Evolutionary conservation across 495 filamentous ascomycete species (phyloP).

Genomic region (Penicillium egyptiacum): DNA sequence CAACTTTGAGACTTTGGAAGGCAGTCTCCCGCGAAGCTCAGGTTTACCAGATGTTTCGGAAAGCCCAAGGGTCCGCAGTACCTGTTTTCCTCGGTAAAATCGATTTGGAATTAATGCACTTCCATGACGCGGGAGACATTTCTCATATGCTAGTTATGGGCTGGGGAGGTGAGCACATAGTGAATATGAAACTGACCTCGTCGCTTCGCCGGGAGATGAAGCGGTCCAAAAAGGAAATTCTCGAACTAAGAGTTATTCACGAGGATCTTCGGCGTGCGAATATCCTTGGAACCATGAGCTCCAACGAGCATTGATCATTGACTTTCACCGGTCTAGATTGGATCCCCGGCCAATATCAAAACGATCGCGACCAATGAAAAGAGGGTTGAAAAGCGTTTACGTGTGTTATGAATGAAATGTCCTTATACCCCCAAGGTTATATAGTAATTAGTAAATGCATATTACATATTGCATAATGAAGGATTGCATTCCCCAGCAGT

Average conservation of each 20-base stretch:
- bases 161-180: conserved; percentile 34
- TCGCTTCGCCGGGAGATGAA: background rate
- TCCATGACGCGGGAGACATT: conserved; percentile 40
- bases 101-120: conserved; percentile 36
- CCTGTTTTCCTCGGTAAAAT: conserved; percentile 47
- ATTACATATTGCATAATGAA: background rate
- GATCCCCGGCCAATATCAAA: background rate
- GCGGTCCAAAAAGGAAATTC: background rate
- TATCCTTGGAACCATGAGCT: conserved; percentile 34
- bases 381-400: too few relatives aligned
- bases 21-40: conserved; percentile 41
- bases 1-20: conserved; percentile 28
- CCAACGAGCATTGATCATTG: conserved; percentile 29
- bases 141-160: conserved; percentile 48
- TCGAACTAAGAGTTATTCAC: conserved; percentile 4
- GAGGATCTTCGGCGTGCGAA: conserved; percentile 27
- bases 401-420: too few relatives aligned
- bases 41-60: conserved; percentile 38
- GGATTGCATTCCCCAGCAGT: background rate
- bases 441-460: background rate
- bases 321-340: conserved; percentile 25
- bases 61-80: conserved; percentile 38
- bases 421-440: background rate
- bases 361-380: too few relatives aligned
- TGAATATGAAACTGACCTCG: background rate